Conservation (phyloP, 768 basidiomycete species). For the Mycena sanguinolenta region DNA sequence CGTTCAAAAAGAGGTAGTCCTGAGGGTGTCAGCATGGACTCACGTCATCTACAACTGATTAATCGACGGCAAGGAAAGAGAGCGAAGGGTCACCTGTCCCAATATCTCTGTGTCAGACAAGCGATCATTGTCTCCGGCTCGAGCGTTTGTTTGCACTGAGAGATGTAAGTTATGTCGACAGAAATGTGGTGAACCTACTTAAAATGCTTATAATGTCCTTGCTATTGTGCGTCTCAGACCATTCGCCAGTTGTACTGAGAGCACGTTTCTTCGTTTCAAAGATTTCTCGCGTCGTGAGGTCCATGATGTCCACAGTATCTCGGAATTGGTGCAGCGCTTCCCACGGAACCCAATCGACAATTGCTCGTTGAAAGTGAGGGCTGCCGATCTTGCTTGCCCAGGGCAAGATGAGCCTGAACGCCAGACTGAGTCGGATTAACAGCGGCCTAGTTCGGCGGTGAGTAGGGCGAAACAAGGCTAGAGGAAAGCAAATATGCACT, state of each 20-base stretch:
- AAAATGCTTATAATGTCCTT: conserved; percentile 16
- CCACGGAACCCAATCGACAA: neutral
- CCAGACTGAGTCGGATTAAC: neutral
- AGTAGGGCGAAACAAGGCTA: neutral
- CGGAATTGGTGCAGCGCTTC: neutral
- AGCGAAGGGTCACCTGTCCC: neutral
- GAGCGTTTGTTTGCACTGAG: neutral
- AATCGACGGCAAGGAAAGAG: neutral
- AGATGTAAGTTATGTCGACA: neutral
- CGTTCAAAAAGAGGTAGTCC: neutral
- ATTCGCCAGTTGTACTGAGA: neutral
- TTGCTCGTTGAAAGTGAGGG: neutral
- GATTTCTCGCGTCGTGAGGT: neutral
- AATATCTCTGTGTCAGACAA: neutral
- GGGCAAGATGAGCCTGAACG: neutral
- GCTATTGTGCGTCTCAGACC: neutral
- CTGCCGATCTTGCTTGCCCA: neutral
- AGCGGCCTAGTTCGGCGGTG: neutral
- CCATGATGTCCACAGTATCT: neutral
- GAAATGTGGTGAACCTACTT: neutral
- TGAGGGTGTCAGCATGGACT: neutral
- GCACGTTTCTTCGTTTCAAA: neutral
- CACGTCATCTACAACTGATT: neutral
- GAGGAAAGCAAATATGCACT: neutral
- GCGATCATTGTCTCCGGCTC: neutral